Percentiles rank a stretch among this genome's conserved stretches.
phyloP scores from a whole-genome alignment of 2,329 filamentous ascomycete species.

The Epichloe amarillans region DNA sequence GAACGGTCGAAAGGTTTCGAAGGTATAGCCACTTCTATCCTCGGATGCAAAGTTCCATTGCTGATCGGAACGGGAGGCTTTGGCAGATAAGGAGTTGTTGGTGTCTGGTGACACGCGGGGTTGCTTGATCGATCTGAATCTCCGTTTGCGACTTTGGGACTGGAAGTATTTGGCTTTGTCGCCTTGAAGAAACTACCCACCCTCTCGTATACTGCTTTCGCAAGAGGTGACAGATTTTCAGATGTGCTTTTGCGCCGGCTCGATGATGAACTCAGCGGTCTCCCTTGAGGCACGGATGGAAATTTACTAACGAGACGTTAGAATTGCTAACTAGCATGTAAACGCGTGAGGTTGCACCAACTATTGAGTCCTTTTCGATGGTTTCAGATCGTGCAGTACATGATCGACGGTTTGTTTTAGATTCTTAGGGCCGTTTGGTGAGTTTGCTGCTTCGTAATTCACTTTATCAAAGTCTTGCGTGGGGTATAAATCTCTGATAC shows the following conservation, averaged over 20 bases:
- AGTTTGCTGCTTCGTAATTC: constrained; percentile 52
- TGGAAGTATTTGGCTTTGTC: constrained; percentile 20
- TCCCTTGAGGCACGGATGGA: constrained; percentile 16
- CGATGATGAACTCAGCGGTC: constrained; percentile 6
- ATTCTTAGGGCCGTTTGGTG: constrained; percentile 46
- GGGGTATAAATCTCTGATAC: constrained; percentile 37
- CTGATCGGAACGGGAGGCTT: neutral
- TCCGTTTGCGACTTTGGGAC: constrained; percentile 24
- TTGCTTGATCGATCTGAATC: constrained; percentile 13
- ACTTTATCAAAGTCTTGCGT: constrained; percentile 49
- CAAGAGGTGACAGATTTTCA: constrained; percentile 35
- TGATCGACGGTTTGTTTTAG: constrained; percentile 61
- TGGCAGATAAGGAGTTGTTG: neutral
- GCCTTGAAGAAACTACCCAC: constrained; percentile 27
- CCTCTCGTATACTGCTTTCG: constrained; percentile 26
- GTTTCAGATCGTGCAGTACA: constrained; percentile 59
- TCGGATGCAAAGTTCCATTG: constrained; percentile 11
- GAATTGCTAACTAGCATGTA: neutral
- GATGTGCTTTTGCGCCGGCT: constrained; percentile 18
- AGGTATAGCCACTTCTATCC: constrained; percentile 35
- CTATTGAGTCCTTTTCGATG: constrained; percentile 58
- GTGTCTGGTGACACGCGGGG: constrained; percentile 7
- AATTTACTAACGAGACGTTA: constrained; percentile 35
- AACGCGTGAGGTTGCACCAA: constrained; percentile 22
- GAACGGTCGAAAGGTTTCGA: constrained; percentile 27